phyloP scores from a whole-genome alignment of 495 filamentous ascomycete species.

The Neurospora sp. region DNA sequence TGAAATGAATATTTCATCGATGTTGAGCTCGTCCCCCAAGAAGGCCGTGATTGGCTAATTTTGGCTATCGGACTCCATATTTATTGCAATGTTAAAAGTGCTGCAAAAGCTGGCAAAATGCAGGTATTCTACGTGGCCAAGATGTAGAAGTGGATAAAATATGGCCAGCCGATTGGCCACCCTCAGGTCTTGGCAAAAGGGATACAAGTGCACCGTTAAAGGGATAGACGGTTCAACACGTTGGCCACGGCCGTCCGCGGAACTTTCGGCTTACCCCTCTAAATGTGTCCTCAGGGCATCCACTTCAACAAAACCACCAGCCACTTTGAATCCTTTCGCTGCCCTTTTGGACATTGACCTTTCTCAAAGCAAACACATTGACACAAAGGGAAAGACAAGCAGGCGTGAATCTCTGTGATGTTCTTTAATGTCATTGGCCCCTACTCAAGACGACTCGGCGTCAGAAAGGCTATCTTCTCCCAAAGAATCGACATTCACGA shows the following conservation, averaged over 20 bases:
- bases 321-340: not conserved
- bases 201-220: too few species aligned
- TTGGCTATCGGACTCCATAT: too few species aligned
- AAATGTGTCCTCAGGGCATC: not conserved
- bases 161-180: too few species aligned
- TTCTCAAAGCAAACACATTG: not conserved
- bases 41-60: too few species aligned
- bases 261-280: not conserved
- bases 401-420: not conserved
- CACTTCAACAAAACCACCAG: not conserved
- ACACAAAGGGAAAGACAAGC: not conserved
- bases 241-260: not conserved
- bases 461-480: not conserved
- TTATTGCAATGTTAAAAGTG: too few species aligned
- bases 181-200: too few species aligned
- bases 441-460: not conserved
- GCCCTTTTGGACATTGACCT: not conserved
- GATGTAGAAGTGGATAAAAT: too few species aligned
- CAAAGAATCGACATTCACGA: not conserved
- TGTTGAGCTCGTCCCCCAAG: too few species aligned
- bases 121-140: too few species aligned
- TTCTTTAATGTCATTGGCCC: not conserved
- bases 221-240: not conserved
- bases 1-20: too few species aligned
- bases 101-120: too few species aligned